Conservation (phyloP, 2,329 filamentous ascomycete species). For the Bisporella sp. region DNA sequence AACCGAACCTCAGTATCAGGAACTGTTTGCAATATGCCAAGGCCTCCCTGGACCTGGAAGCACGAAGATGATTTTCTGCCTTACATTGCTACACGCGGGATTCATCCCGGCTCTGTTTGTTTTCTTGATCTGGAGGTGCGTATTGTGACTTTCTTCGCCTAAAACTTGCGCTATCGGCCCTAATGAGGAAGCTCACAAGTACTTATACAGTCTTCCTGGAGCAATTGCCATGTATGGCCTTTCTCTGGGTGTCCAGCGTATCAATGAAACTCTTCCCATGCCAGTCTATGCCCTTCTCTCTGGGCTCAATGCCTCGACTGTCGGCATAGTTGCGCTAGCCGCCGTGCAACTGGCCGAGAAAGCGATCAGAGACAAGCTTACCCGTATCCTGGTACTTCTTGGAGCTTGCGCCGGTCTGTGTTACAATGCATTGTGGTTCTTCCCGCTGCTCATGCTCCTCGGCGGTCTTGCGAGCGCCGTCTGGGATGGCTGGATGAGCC, state of each 20-base stretch:
- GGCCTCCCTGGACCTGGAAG: conserved; percentile 60
- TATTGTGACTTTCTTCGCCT: conserved; percentile 6
- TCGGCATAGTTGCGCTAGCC: conserved; percentile 65
- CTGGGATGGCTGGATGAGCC: conserved; percentile 49
- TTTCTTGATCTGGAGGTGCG: conserved; percentile 59
- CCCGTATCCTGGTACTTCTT: conserved; percentile 56
- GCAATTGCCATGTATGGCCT: conserved; percentile 65
- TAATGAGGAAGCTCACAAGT: conserved; percentile 3
- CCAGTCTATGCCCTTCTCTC: conserved; percentile 63
- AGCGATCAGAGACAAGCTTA: conserved; percentile 57
- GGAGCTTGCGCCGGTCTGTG: conserved; percentile 58
- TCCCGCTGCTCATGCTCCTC: conserved; percentile 54
- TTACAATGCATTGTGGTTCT: conserved; percentile 71
- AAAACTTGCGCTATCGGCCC: background rate
- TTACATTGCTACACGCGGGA: conserved; percentile 56
- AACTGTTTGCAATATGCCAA: conserved; percentile 64
- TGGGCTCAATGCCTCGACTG: conserved; percentile 64
- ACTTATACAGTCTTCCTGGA: conserved; percentile 52
- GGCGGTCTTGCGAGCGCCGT: conserved; percentile 45
- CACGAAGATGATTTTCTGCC: conserved; percentile 66
- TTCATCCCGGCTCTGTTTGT: conserved; percentile 48
- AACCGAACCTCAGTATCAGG: conserved; percentile 49
- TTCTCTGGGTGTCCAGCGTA: conserved; percentile 54
- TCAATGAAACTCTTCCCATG: conserved; percentile 50
- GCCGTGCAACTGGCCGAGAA: conserved; percentile 62